Evolutionary conservation across 2,329 filamentous ascomycete genomes (phyloP).

Genomic region (Lachnellula suecica): DNA sequence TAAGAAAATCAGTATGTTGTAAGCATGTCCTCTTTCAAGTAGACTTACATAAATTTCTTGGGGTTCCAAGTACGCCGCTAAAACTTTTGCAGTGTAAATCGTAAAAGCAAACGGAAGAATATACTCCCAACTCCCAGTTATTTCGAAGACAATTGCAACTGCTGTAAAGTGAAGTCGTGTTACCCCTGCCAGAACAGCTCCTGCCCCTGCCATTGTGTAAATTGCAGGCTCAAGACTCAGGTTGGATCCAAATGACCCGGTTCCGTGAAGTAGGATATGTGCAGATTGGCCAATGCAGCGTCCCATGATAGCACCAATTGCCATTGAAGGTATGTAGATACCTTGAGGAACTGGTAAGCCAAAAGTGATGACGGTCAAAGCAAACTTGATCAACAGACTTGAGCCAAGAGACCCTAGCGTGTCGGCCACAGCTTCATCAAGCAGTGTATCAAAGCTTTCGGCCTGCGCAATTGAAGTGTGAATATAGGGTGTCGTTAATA

Average conservation of each 20-base stretch:
- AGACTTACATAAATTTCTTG: constrained; percentile 80
- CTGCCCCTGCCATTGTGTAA: constrained; percentile 91
- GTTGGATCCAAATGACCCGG: constrained; percentile 66
- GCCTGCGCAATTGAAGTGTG: constrained; percentile 63
- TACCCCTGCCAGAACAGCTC: constrained; percentile 97
- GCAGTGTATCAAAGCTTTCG: constrained; percentile 62
- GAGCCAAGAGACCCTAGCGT: constrained; percentile 77
- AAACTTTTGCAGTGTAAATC: constrained; percentile 97
- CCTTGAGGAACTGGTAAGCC: constrained; percentile 89
- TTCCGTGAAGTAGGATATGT: constrained; percentile 76
- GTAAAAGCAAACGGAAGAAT: constrained; percentile 92
- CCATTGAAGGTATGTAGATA: constrained; percentile 98
- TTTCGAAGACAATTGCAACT: constrained; percentile 91
- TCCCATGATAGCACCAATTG: constrained; percentile 89
- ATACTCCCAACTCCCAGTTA: constrained; percentile 92
- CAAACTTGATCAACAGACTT: constrained; percentile 81
- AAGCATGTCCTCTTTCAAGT: no score
- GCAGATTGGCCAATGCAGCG: constrained; percentile 82
- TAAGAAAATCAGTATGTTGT: no score
- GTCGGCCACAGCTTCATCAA: constrained; percentile 72
- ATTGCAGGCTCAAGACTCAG: constrained; percentile 91
- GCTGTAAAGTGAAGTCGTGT: constrained; percentile 91
- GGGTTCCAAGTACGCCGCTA: constrained; percentile 90
- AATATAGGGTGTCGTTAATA: constrained; percentile 86
- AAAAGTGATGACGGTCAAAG: constrained; percentile 88